phyloP scores from a whole-genome alignment of 2,329 filamentous ascomycete genomes.

The Sarocladiaceae sp. region DNA sequence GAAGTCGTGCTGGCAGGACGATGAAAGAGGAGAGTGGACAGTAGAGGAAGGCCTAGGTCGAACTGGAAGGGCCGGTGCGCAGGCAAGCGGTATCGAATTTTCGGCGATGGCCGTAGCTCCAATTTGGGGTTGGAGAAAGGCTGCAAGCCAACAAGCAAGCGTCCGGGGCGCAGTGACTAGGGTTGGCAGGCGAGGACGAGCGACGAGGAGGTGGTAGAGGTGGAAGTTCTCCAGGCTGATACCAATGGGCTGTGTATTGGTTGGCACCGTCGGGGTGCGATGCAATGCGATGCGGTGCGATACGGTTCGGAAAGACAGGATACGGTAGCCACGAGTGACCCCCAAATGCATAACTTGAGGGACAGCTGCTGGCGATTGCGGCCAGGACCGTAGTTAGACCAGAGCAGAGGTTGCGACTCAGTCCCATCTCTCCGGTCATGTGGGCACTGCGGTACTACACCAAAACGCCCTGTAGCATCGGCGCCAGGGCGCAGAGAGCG shows the following conservation, averaged over 20 bases:
- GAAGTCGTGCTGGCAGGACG: neutral
- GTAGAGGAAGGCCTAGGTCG: neutral
- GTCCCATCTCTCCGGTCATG: too few species aligned
- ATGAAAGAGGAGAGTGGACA: conserved; percentile 1
- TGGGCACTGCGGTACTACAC: neutral
- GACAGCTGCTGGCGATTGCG: neutral
- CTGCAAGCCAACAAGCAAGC: neutral
- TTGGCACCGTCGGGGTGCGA: neutral
- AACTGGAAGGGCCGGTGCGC: conserved; percentile 8
- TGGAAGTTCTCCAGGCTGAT: too few species aligned
- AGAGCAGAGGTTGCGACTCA: too few species aligned
- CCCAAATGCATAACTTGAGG: too few species aligned
- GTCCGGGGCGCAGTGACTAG: neutral
- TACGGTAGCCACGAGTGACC: too few species aligned
- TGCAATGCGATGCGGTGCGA: conserved; percentile 4
- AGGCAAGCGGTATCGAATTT: conserved; percentile 9
- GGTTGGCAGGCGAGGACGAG: neutral
- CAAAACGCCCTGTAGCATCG: too few species aligned
- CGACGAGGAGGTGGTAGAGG: neutral
- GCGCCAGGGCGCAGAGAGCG: too few species aligned
- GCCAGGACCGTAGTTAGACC: too few species aligned
- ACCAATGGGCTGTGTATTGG: neutral
- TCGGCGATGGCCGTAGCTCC: conserved; percentile 9
- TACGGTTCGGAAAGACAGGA: neutral
- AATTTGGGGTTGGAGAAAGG: neutral